Percentiles rank a stretch among this genome's conserved stretches.
These are phyloP conservation scores for Pseudisothecium myosuroides DNA, from an alignment of 225 moss, liverwort and hornwort genomes.

Conservation along the genomic window DNA sequence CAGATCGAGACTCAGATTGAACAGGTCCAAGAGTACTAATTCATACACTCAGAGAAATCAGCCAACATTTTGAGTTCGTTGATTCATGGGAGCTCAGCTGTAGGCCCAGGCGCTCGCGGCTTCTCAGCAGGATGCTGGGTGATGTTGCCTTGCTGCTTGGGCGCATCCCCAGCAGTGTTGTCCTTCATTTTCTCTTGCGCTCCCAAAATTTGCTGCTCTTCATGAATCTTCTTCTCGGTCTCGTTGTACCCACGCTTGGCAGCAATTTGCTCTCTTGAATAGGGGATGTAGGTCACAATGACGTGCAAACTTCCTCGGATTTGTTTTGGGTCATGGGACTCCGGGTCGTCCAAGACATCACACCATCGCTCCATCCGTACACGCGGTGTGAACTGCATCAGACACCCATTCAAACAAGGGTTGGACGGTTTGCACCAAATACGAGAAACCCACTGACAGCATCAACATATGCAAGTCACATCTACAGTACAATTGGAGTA, in stretches of 20 bases:
- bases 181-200: not conserved
- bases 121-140: conserved; percentile 22
- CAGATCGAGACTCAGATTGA: not conserved
- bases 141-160: conserved; percentile 30
- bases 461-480: not conserved
- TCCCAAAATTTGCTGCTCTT: conserved; percentile 16
- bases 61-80: not conserved
- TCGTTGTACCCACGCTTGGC: conserved; percentile 8
- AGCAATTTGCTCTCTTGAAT: conserved; percentile 7
- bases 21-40: not conserved
- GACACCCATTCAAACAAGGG: not conserved
- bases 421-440: not conserved
- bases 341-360: conserved; percentile 48
- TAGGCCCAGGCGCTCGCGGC: not conserved
- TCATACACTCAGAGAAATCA: not conserved
- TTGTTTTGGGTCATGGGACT: not conserved
- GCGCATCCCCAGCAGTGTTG: conserved; percentile 21
- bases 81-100: not conserved
- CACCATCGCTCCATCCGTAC: conserved; percentile 44
- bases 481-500: not conserved
- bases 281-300: conserved; percentile 26
- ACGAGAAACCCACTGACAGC: not conserved
- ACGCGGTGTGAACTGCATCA: conserved; percentile 49
- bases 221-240: conserved; percentile 23
- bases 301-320: conserved; percentile 54